phyloP scores from a whole-genome alignment of 495 filamentous ascomycete genomes.

The Bacidia gigantensis region DNA sequence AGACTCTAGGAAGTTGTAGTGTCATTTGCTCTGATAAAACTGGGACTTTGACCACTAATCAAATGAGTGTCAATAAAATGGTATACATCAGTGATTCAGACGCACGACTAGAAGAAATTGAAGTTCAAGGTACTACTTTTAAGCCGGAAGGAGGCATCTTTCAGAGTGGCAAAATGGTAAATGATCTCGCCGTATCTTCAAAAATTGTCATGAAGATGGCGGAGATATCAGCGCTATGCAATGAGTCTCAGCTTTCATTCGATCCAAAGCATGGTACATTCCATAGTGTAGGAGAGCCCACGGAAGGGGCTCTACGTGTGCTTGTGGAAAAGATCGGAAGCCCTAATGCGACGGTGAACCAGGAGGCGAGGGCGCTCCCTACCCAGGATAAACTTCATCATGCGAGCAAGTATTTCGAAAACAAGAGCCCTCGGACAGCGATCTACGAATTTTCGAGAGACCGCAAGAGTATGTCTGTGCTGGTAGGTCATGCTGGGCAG shows the following conservation, averaged over 20 bases:
- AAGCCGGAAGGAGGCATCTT: conserved; percentile 65
- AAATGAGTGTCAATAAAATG: conserved; percentile 96
- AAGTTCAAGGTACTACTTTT: conserved; percentile 90
- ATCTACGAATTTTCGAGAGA: conserved; percentile 97
- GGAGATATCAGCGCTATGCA: conserved; percentile 83
- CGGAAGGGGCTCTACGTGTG: conserved; percentile 83
- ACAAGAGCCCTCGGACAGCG: conserved; percentile 54
- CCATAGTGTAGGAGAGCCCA: conserved; percentile 86
- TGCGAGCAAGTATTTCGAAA: conserved; percentile 75
- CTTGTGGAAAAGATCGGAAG: conserved; percentile 91
- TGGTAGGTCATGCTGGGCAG: conserved; percentile 51
- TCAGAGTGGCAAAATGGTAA: conserved; percentile 49
- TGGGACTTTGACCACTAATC: conserved; percentile 94
- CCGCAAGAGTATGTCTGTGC: conserved; percentile 97
- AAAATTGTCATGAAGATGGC: conserved; percentile 64
- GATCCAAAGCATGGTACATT: conserved; percentile 60
- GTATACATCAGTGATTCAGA: conserved; percentile 66
- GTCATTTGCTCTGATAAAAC: conserved; percentile 99
- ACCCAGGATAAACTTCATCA: conserved; percentile 52
- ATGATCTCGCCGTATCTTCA: conserved; percentile 62
- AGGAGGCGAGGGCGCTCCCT: conserved; percentile 32
- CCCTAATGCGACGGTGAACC: conserved; percentile 42
- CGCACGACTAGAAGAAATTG: conserved; percentile 67
- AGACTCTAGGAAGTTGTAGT: conserved; percentile 97
- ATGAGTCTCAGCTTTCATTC: conserved; percentile 70